Evolutionary conservation across 345 rosid genomes (phyloP).

Genomic region (Pistacia vera): DNA sequence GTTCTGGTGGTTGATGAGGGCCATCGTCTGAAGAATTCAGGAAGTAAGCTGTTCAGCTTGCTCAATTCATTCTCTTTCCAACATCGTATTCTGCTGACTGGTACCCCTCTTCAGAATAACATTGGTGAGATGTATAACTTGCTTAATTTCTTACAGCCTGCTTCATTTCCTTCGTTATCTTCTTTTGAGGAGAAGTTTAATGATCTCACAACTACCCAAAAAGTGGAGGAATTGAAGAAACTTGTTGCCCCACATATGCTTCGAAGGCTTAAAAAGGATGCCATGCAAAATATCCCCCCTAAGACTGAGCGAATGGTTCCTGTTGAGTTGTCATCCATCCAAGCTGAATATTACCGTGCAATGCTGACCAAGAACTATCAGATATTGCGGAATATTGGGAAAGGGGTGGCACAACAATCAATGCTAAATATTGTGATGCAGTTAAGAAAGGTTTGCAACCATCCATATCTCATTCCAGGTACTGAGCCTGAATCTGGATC

Average conservation of each 20-base stretch:
- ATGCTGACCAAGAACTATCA: constrained; percentile 99
- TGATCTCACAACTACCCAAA: constrained; percentile 91
- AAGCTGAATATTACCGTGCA: constrained; percentile 99
- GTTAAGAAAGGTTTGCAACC: constrained; percentile 96
- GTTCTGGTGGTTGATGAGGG: constrained; percentile 99
- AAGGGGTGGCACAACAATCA: constrained; percentile 90
- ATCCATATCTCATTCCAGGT: constrained; percentile 98
- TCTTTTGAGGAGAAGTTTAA: constrained; percentile 95
- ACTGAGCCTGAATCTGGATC: constrained; percentile 99
- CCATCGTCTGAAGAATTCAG: constrained; percentile 93
- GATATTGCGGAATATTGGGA: constrained; percentile 91
- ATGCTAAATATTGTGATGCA: constrained; percentile 99
- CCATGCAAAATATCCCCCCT: constrained; percentile 98
- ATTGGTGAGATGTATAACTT: constrained; percentile 98
- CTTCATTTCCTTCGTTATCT: constrained; percentile 90
- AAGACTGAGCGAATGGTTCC: constrained; percentile 98
- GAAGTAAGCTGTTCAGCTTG: constrained; percentile 96
- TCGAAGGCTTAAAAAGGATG: constrained; percentile 98
- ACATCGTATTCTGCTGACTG: constrained; percentile 97
- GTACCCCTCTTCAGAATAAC: constrained; percentile 98
- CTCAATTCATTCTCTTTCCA: constrained; percentile 96
- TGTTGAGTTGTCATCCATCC: constrained; percentile 96
- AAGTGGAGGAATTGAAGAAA: constrained; percentile 98
- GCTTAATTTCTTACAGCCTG: constrained; percentile 96
- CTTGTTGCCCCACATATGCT: constrained; percentile 99